Evolutionary conservation across 345 rosid species (phyloP).

Genomic region (Hibiscus syriacus): DNA sequence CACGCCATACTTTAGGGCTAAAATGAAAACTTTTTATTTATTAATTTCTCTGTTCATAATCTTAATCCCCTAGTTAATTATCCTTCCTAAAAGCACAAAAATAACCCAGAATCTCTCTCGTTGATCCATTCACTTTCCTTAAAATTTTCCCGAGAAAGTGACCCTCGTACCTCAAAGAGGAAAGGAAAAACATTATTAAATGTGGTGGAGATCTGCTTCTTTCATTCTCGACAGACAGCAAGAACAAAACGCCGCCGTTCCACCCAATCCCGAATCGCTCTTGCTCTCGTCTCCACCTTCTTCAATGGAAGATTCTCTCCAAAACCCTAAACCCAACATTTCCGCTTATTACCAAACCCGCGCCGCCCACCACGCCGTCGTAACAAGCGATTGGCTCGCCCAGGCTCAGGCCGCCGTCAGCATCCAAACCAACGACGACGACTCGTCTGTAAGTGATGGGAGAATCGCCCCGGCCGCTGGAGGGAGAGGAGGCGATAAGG

Average conservation of each 20-base stretch:
- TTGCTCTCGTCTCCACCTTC: conserved; percentile 30
- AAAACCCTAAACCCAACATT: conserved; percentile 28
- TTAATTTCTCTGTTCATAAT: not conserved
- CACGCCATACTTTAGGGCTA: too few relatives aligned
- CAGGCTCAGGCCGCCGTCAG: conserved; percentile 53
- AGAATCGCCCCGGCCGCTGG: not conserved
- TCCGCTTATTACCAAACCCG: conserved; percentile 93
- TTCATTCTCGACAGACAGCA: conserved; percentile 60
- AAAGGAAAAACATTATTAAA: conserved; percentile 5
- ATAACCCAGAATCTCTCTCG: conserved; percentile 2
- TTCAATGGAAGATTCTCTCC: conserved; percentile 46
- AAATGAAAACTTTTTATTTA: too few relatives aligned
- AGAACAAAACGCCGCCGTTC: conserved; percentile 23
- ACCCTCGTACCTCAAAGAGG: not conserved
- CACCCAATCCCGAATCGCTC: conserved; percentile 21
- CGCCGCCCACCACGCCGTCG: conserved; percentile 84
- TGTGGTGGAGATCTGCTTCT: conserved; percentile 90
- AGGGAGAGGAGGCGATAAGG: conserved; percentile 17
- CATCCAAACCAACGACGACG: conserved; percentile 16
- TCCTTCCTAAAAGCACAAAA: not conserved
- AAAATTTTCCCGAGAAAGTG: conserved; percentile 26
- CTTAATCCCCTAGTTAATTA: not conserved
- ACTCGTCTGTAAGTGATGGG: not conserved
- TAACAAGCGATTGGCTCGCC: conserved; percentile 82
- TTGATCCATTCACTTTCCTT: not conserved